These are phyloP conservation scores for Zygosaccharomyces sapae DNA, from an alignment of 1,139 yeast genomes.

Conservation along the genomic window DNA sequence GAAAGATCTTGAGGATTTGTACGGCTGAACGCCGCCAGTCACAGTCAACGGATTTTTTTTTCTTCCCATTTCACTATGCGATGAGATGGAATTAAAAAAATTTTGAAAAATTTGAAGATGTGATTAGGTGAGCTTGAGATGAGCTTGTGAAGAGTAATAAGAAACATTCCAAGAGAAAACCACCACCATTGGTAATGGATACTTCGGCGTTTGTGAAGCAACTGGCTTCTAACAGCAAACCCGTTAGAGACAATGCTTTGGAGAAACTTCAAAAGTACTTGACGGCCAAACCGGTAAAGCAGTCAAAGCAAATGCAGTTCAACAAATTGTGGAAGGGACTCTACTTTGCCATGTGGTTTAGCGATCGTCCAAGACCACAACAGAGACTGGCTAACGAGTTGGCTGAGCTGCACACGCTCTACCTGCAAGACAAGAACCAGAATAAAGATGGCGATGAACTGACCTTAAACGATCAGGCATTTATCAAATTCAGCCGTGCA, in stretches of 20 bases:
- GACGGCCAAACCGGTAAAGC: slow-evolving; percentile 38
- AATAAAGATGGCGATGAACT: slow-evolving; percentile 17
- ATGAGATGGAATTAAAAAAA: slow-evolving; percentile 5
- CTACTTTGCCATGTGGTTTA: slow-evolving; percentile 91
- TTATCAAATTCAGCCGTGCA: slow-evolving; percentile 55
- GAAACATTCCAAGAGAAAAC: too few species aligned
- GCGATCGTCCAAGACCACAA: slow-evolving; percentile 90
- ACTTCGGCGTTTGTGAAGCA: slow-evolving; percentile 63
- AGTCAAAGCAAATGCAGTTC: slow-evolving; percentile 51
- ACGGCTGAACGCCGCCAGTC: slow-evolving; percentile 18
- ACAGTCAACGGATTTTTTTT: slow-evolving; percentile 6
- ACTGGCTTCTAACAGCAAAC: slow-evolving; percentile 62
- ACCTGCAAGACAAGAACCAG: slow-evolving; percentile 23
- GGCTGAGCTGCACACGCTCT: slow-evolving; percentile 51
- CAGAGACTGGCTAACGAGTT: slow-evolving; percentile 73
- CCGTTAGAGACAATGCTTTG: slow-evolving; percentile 65
- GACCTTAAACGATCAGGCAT: slow-evolving; percentile 39
- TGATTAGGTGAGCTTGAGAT: slow-evolving; percentile 4
- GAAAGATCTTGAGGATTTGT: slow-evolving; percentile 21
- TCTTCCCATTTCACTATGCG: not conserved
- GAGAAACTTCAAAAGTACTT: slow-evolving; percentile 62
- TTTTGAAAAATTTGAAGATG: slow-evolving; percentile 2
- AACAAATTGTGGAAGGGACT: slow-evolving; percentile 93
- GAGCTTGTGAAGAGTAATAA: not conserved
- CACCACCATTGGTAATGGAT: slow-evolving; percentile 26